Conservation (phyloP, 768 basidiomycete genomes). For the Artomyces pyxidatus region DNA sequence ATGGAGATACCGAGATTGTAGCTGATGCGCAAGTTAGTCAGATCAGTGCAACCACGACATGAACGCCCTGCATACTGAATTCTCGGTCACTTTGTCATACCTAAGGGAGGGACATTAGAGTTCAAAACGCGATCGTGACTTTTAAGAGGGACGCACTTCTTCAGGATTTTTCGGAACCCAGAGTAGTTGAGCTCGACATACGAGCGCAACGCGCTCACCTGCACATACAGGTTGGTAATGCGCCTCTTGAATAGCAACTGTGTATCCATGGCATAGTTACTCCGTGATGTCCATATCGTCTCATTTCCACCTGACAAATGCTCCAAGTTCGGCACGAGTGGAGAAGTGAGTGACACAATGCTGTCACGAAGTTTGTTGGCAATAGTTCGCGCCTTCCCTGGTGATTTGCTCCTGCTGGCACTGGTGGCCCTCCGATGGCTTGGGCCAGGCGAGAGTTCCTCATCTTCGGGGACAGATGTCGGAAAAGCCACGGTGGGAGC, state of each 20-base stretch:
- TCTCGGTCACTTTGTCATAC: conserved; percentile 90
- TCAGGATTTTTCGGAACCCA: conserved; percentile 91
- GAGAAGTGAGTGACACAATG: conserved; percentile 40
- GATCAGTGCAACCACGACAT: background rate
- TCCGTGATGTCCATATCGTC: conserved; percentile 69
- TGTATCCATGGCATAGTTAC: conserved; percentile 78
- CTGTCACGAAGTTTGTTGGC: conserved; percentile 41
- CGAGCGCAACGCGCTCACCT: conserved; percentile 66
- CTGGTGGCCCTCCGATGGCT: background rate
- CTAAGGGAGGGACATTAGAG: conserved; percentile 38
- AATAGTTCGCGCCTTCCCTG: conserved; percentile 7
- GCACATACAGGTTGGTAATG: conserved; percentile 76
- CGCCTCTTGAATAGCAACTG: conserved; percentile 83
- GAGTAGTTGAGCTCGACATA: conserved; percentile 91
- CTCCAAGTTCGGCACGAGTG: conserved; percentile 26
- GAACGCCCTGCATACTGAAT: conserved; percentile 33
- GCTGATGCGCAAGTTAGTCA: conserved; percentile 27
- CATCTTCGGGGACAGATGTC: conserved; percentile 10
- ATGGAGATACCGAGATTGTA: conserved; percentile 74
- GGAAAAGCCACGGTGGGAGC: conserved; percentile 4
- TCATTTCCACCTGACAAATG: conserved; percentile 18
- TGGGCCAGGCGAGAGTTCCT: conserved; percentile 5
- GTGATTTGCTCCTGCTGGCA: conserved; percentile 10
- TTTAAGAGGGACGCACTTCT: conserved; percentile 57
- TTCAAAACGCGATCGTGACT: conserved; percentile 2